Conservation (phyloP, 148 eudicot genomes). For the Cornus kousa region DNA sequence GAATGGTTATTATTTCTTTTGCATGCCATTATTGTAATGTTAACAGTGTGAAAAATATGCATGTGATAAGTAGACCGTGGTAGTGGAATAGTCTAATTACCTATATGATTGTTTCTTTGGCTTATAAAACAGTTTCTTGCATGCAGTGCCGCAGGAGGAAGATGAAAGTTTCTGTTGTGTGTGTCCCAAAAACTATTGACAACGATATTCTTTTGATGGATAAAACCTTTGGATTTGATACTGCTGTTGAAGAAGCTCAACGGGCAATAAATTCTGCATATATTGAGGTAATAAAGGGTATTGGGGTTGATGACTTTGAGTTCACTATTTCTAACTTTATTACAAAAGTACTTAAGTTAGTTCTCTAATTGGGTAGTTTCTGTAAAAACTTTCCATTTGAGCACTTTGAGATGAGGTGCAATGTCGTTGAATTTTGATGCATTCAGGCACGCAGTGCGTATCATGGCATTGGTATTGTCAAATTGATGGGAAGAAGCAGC, state of each 20-base stretch:
- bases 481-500: constrained; percentile 60
- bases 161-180: constrained; percentile 45
- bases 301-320: not conserved
- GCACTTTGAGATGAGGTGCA: not conserved
- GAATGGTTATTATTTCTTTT: not conserved
- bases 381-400: not conserved
- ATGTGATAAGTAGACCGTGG: not conserved
- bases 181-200: constrained; percentile 55
- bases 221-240: constrained; percentile 55
- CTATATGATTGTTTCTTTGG: not conserved
- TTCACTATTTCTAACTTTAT: too few relatives aligned
- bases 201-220: constrained; percentile 57
- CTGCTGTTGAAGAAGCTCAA: constrained; percentile 57
- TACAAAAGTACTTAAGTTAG: too few relatives aligned
- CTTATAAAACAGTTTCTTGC: not conserved
- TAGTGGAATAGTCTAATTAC: not conserved
- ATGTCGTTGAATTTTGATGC: not conserved
- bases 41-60: not conserved
- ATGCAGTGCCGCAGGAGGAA: constrained; percentile 47
- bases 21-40: not conserved
- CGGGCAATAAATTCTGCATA: constrained; percentile 51
- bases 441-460: constrained; percentile 50
- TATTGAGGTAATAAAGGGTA: constrained; percentile 32
- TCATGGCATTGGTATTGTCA: constrained; percentile 53
- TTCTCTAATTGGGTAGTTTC: not conserved